Base-by-base conservation (phyloP, 495 filamentous ascomycete genomes). In the Penicillium diatomitis region DNA sequence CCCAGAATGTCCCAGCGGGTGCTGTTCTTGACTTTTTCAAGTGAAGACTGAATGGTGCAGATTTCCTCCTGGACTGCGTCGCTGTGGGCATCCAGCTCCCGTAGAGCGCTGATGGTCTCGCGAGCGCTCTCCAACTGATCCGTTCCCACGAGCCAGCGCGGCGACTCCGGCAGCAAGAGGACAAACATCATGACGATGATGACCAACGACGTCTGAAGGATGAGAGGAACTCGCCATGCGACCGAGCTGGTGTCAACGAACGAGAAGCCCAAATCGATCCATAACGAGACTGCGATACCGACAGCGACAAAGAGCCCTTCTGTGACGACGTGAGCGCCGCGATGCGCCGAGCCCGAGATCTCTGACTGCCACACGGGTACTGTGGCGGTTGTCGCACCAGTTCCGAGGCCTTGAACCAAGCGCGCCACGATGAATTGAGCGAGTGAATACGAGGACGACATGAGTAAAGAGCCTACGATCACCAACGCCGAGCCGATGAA, bases 151-250 rank as follows among this genome's bases (percentile, higher is more conserved):
- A 74, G 60, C 70, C 70, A 74, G 5, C 69, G 60, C n/a, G 69
- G 70, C 4, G 66, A 70, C 42, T 82, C 78, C 7, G 80, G 79
- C 44, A 83, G 69, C 29, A 72, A 65, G 68, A 74, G 81, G 34
- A 80, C 62, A 11, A 54, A 49, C 5, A 32, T 6, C 2, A 63
- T 6, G 5, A 73, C 51, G 27, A 60, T 55, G 8, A 80, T 70
- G 11, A 74, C 63, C 32, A 79, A 46, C 4, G 81, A 66, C 0
- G 74, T 72, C 33, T 82, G 64, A 34, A 62, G 33, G 10, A 31
- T 49, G 60, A 72, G 37, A 0, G 65, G 67, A 8, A 80, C 59
- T 10, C 78, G 65, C 78, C 78, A 81, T 35, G 44, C 41, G 29
- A 30, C 41, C 20, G 27, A 4, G 12, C 32, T 32, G n/a, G 34